Evolutionary conservation across 805 yeast species (phyloP), one percentile per base, ranked within the genome.

Genomic region (Starmerella bombi): DNA sequence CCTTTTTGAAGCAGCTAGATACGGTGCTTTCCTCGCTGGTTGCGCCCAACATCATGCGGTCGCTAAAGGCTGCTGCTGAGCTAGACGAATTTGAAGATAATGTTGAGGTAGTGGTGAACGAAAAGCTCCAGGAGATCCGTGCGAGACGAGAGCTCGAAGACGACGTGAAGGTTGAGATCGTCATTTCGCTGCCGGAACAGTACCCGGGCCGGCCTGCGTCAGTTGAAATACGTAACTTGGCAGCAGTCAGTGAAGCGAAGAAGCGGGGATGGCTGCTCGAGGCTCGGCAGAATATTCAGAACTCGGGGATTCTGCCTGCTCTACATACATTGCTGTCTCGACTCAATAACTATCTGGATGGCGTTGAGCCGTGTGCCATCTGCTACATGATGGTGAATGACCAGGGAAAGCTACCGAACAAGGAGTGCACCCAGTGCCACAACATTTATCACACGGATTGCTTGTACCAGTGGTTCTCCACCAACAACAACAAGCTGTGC

Each of bases 361-460:
- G 95, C 0, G 85, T 83, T 49, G 95, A 84, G 54, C 97, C 88
- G 45, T 91, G 99, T 69, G 94, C 97, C 3, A 85, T 91, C 50
- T 91, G 99, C 59, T 91, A 91, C 59, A 80, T 94, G 14, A 79
- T 88, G 42, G 63, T 91, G 48, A 94, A 86, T 56, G 85, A 80
- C 46, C 95, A 85, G 54, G 82, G 81, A 53, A 79, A 94, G 6
- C 68, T 91, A 43, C 98, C 99, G 5, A 75, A 84, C 37, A 86
- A 84, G 61, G 70, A 70, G 3, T 91, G 99, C 62, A 67, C 79
- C 14, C 85, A 94, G 0, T 91, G 99, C 69, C 75, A 75, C 55
- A 88, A 91, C 66, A 83, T 80, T 58, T 91, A 86, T 67, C 99
- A 91, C 59, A 77, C 94, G 6, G 94, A 91, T 3, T 91, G 99